phyloP scores from a whole-genome alignment of 2,329 filamentous ascomycete species.

The Fusarium sp. region DNA sequence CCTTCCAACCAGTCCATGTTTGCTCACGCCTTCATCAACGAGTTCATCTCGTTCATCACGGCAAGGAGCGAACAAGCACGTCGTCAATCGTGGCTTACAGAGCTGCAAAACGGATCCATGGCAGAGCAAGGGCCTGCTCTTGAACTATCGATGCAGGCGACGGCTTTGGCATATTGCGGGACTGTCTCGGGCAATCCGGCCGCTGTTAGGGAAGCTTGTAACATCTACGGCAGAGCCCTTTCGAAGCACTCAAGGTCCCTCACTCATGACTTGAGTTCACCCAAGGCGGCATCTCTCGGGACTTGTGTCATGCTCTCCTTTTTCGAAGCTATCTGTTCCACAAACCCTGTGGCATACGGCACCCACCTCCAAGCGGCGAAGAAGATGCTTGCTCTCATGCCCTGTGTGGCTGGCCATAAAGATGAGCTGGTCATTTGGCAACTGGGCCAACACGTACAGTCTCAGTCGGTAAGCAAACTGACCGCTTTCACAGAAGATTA shows the following conservation, averaged over 20 bases:
- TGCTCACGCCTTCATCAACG: not conserved
- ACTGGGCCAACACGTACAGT: not conserved
- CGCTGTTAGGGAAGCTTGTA: not conserved
- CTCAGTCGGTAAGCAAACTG: not conserved
- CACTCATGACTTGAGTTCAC: not conserved
- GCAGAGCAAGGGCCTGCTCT: not conserved
- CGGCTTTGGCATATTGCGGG: not conserved
- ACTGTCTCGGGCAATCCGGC: not conserved
- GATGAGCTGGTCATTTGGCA: not conserved
- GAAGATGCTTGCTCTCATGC: not conserved
- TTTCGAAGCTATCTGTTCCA: not conserved
- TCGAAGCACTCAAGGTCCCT: not conserved
- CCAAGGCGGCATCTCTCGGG: not conserved
- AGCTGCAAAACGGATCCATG: not conserved
- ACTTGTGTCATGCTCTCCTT: not conserved
- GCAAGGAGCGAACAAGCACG: not conserved
- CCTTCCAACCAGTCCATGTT: not conserved
- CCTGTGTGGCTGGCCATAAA: not conserved
- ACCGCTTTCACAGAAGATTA: accelerated
- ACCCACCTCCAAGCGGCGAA: not conserved
- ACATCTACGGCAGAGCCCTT: not conserved
- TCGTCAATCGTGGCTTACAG: not conserved
- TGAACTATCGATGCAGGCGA: not conserved
- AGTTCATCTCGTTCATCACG: not conserved
- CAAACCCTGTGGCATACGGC: not conserved